These are phyloP conservation scores for Meyerozyma smithsonii DNA, from an alignment of 1,139 yeast genomes.

Conservation along the genomic window DNA sequence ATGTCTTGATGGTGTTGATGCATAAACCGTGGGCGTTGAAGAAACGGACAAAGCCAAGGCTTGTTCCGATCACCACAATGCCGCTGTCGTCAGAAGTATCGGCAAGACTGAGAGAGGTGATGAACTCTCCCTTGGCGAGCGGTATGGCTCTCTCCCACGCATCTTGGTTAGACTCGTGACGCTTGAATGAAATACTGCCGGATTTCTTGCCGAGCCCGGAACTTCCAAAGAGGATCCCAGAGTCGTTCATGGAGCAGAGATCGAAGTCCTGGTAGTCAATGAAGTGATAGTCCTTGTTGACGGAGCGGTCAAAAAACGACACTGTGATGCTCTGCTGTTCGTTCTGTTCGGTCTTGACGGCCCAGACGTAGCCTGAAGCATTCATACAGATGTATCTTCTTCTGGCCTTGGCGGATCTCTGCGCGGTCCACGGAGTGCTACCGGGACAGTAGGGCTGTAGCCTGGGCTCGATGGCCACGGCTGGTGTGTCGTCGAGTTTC, in stretches of 20 bases:
- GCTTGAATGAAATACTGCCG: slow-evolving; percentile 40
- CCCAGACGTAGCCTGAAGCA: slow-evolving; percentile 76
- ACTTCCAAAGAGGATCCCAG: slow-evolving; percentile 61
- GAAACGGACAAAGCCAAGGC: slow-evolving; percentile 36
- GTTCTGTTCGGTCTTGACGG: slow-evolving; percentile 42
- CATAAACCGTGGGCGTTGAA: slow-evolving; percentile 41
- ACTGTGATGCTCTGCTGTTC: slow-evolving; percentile 69
- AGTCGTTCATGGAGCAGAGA: slow-evolving; percentile 65
- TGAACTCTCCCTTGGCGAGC: slow-evolving; percentile 26
- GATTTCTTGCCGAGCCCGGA: slow-evolving; percentile 26
- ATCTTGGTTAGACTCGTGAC: slow-evolving; percentile 41
- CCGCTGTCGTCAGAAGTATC: slow-evolving; percentile 21
- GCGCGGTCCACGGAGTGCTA: slow-evolving; percentile 67
- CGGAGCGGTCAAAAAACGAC: slow-evolving; percentile 76
- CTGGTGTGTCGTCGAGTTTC: slow-evolving; percentile 16
- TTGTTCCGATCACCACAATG: slow-evolving; percentile 40
- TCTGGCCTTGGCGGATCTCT: slow-evolving; percentile 25
- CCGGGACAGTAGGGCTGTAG: slow-evolving; percentile 64
- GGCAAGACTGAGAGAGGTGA: slow-evolving; percentile 36
- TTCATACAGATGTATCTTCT: slow-evolving; percentile 82
- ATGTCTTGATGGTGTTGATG: slow-evolving; percentile 32
- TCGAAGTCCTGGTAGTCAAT: slow-evolving; percentile 70
- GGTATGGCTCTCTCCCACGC: slow-evolving; percentile 43
- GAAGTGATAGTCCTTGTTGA: slow-evolving; percentile 83
- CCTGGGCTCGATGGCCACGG: slow-evolving; percentile 6